Evolutionary conservation across 2,329 filamentous ascomycete genomes (phyloP).

Genomic region (Paraphaeosphaeria sporulosa): DNA sequence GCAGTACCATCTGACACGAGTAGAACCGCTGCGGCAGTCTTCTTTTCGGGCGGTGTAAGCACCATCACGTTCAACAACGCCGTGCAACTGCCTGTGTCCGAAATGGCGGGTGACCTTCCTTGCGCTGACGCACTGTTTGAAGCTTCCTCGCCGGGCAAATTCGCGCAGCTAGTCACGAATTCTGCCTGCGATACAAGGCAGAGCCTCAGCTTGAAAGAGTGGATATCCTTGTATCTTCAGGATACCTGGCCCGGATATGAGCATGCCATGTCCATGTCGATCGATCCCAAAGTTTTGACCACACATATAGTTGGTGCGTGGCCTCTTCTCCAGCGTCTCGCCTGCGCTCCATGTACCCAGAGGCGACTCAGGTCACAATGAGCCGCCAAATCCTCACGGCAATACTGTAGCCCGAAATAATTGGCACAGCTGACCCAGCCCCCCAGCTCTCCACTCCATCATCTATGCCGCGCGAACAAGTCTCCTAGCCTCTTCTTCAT

Average conservation of each 20-base stretch:
- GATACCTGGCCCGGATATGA: slow-evolving; percentile 11
- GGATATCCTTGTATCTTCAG: slow-evolving; percentile 5
- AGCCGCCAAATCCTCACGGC: not conserved
- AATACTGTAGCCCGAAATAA: not conserved
- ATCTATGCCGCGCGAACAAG: slow-evolving; percentile 15
- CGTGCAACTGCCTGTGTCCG: slow-evolving; percentile 18
- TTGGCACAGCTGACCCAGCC: not conserved
- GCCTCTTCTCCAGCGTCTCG: not conserved
- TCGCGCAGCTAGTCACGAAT: not conserved
- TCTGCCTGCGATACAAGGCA: not conserved
- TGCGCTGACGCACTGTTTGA: slow-evolving; percentile 23
- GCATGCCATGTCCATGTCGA: not conserved
- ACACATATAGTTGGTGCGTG: slow-evolving; percentile 20
- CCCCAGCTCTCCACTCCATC: slow-evolving; percentile 16
- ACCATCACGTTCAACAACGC: slow-evolving; percentile 23
- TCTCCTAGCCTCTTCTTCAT: slow-evolving; percentile 10
- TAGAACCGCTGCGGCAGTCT: slow-evolving; percentile 7
- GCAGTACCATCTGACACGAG: not conserved
- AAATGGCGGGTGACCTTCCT: slow-evolving; percentile 19
- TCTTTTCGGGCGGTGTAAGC: slow-evolving; percentile 15
- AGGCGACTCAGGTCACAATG: not conserved
- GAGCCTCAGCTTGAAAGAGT: slow-evolving; percentile 10
- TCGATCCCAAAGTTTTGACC: slow-evolving; percentile 18
- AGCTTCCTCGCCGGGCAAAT: slow-evolving; percentile 15
- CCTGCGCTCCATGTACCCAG: not conserved